phyloP scores from a whole-genome alignment of 164 flowering plant species.

The Stephania japonica region DNA sequence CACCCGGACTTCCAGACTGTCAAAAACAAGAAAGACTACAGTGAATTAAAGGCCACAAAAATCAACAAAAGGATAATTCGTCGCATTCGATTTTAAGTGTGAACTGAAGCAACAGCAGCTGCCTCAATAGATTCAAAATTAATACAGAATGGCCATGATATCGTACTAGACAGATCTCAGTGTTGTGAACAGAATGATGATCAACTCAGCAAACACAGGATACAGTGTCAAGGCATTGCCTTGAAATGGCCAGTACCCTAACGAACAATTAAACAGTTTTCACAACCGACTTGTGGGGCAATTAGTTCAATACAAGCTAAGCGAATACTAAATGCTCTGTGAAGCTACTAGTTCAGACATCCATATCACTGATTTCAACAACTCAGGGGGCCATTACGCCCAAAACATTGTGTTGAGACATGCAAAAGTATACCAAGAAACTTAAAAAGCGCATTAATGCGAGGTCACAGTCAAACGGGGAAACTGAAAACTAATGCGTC shows the following conservation, averaged over 20 bases:
- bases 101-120: neutral
- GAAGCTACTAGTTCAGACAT: neutral
- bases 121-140: neutral
- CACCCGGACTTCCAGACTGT: constrained; percentile 45
- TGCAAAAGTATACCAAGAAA: neutral
- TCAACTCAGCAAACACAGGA: too few species aligned
- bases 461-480: too few species aligned
- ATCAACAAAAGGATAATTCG: neutral
- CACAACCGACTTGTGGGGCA: neutral
- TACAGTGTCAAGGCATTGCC: too few species aligned
- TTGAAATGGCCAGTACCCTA: neutral
- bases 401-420: neutral
- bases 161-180: too few species aligned
- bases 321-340: neutral
- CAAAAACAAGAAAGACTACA: neutral
- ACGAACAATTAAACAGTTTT: neutral
- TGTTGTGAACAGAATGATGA: too few species aligned
- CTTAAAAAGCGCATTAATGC: neutral
- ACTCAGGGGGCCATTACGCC: neutral
- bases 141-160: neutral
- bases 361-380: neutral
- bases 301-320: neutral
- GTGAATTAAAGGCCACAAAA: neutral
- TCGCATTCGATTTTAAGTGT: neutral
- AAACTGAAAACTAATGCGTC: neutral